phyloP scores from a whole-genome alignment of 176 grass and related monocot genomes.

The Bolboschoenus planiculmis region DNA sequence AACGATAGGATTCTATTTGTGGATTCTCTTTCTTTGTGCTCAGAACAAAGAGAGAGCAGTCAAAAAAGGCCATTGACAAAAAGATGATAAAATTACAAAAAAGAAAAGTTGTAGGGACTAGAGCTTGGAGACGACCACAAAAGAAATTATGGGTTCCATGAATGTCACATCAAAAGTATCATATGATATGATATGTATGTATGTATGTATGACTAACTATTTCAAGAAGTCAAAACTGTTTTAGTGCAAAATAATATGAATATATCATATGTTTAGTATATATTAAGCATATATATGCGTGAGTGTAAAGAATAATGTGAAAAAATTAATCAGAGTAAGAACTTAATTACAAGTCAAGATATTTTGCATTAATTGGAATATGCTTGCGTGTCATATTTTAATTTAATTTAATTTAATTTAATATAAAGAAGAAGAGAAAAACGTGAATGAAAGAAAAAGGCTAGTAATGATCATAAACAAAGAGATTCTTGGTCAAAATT shows the following conservation, averaged over 20 bases:
- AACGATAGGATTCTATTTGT: neutral
- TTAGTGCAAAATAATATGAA: neutral
- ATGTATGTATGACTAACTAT: neutral
- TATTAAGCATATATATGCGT: neutral
- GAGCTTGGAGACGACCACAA: neutral
- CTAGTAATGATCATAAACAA: neutral
- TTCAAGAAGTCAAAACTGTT: neutral
- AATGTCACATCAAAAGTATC: neutral
- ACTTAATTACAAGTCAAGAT: neutral
- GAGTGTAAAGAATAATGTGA: neutral
- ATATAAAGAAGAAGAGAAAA: neutral
- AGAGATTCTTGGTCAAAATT: constrained; percentile 13
- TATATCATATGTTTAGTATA: too few relatives aligned
- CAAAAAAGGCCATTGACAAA: neutral
- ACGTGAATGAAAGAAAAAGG: neutral
- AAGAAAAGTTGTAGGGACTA: neutral
- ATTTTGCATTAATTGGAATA: neutral
- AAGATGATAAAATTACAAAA: neutral
- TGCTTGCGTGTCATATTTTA: neutral
- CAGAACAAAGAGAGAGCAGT: neutral
- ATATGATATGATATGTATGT: neutral
- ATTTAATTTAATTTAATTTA: too few relatives aligned
- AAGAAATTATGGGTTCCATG: neutral
- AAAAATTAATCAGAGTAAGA: neutral
- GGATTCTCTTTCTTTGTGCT: neutral